Percentiles rank a stretch among this genome's conserved stretches.
These are phyloP conservation scores for Pulveroboletus sp. DNA, from an alignment of 768 basidiomycete species.

Conservation along the genomic window DNA sequence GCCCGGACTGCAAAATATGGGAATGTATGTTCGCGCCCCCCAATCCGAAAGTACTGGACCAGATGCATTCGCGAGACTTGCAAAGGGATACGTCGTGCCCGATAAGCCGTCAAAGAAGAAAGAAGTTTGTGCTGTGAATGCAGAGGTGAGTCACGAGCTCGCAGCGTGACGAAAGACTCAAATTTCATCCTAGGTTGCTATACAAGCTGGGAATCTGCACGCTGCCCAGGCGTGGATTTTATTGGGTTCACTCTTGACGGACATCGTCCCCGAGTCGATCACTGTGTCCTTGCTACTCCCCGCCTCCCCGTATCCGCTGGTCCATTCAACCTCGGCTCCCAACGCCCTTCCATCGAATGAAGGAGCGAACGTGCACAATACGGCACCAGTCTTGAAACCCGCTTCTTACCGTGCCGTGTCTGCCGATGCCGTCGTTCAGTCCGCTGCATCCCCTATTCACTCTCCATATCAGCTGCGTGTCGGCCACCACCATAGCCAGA, in stretches of 20 bases:
- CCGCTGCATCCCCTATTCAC: slow-evolving; percentile 9
- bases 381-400: slow-evolving; percentile 17
- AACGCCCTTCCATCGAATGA: slow-evolving; percentile 33
- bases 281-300: slow-evolving; percentile 25
- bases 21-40: slow-evolving; percentile 37
- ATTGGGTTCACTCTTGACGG: slow-evolving; percentile 51
- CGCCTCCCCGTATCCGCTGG: slow-evolving; percentile 25
- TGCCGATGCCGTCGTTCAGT: slow-evolving; percentile 21
- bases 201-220: slow-evolving; percentile 50
- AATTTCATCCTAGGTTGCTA: slow-evolving; percentile 43
- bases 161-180: not conserved
- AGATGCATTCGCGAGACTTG: slow-evolving; percentile 53
- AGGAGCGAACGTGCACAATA: slow-evolving; percentile 1
- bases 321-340: slow-evolving; percentile 42
- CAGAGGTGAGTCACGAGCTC: slow-evolving; percentile 38
- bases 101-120: slow-evolving; percentile 35
- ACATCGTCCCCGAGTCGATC: slow-evolving; percentile 40
- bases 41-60: slow-evolving; percentile 24
- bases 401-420: slow-evolving; percentile 25
- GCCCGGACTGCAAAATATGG: slow-evolving; percentile 56
- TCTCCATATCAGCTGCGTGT: slow-evolving; percentile 26
- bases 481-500: slow-evolving; percentile 4
- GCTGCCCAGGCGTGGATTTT: slow-evolving; percentile 68
- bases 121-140: slow-evolving; percentile 56
- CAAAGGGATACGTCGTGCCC: slow-evolving; percentile 54